A percentile compares a stretch with the other conserved stretches of the same genome.
Evolutionary conservation across 345 rosid species (phyloP).

Genomic region (Pugionium dolabratum): DNA sequence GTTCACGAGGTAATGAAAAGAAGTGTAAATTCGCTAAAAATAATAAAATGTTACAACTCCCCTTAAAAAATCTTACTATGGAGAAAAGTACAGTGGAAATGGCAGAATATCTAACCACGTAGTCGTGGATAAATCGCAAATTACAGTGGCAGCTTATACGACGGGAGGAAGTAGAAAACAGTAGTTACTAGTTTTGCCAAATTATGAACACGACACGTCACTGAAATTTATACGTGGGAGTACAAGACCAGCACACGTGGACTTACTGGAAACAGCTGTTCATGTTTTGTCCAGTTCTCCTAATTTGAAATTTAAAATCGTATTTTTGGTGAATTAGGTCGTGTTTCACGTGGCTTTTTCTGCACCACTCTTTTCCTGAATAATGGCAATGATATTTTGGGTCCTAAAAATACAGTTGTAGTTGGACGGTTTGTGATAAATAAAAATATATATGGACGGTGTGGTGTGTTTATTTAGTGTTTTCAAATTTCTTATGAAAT

Average conservation of each 20-base stretch:
- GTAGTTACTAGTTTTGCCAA: constrained; percentile 30
- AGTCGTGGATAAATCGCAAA: background rate
- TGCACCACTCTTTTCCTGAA: constrained; percentile 29
- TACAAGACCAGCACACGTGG: background rate
- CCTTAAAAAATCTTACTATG: too few relatives aligned
- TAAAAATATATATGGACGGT: constrained; percentile 32
- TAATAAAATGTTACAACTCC: too few relatives aligned
- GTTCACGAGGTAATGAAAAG: too few relatives aligned
- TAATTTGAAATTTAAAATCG: background rate
- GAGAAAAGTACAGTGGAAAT: constrained; percentile 1
- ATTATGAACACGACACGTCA: constrained; percentile 26
- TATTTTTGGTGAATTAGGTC: constrained; percentile 28
- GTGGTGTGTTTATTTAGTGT: constrained; percentile 11
- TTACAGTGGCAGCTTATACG: constrained; percentile 26
- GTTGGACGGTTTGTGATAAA: constrained; percentile 35
- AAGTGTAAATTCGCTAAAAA: too few relatives aligned
- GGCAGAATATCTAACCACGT: constrained; percentile 34
- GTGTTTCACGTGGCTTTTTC: constrained; percentile 41
- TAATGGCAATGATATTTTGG: constrained; percentile 27
- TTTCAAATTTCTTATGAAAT: constrained; percentile 5
- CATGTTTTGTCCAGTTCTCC: constrained; percentile 7
- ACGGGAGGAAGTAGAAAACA: constrained; percentile 21
- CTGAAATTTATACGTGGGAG: background rate
- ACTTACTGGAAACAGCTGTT: constrained; percentile 35
- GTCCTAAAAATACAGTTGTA: constrained; percentile 22